Evolutionary conservation across 805 yeast genomes (phyloP), one percentile per base, ranked within the genome.

Genomic region (Hanseniaspora jakobsenii): DNA sequence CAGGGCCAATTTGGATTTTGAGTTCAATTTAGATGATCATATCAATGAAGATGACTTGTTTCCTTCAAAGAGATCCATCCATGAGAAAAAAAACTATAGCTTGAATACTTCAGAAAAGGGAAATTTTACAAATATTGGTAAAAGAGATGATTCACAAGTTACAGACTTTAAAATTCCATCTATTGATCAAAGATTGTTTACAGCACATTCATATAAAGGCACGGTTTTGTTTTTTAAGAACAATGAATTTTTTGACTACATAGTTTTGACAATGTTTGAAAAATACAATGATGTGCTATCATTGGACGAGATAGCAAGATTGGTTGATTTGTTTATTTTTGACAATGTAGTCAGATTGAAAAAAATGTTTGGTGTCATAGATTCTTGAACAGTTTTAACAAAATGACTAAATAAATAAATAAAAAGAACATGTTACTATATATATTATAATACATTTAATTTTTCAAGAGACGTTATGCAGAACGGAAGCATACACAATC

Each of bases 101-200:
- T n/a, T n/a, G n/a, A 22, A 17, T 7, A 14, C 10, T 8, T 16
- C 6, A 31, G n/a, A 18, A 34, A 21, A 34, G 10, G 4, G 7
- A 27, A 17, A 34, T 19, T 16, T 5, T 9, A n/a, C 24, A 12
- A 21, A 19, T 22, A 27, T 13, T 13, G 16, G 21, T 10, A 14
- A 23, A 35, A 13, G 9, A 18, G 36, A 18, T 4, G 36, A 35
- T n/a, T n/a, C n/a, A n/a, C n/a, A n/a, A n/a, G n/a, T n/a, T n/a
- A n/a, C n/a, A n/a, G n/a, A n/a, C n/a, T n/a, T n/a, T n/a, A n/a
- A n/a, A n/a, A n/a, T n/a, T n/a, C n/a, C n/a, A n/a, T 32, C 14
- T 18, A 13, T 34, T 5, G 47, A 43, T 14, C 41, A 36, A 26
- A 36, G 47, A 24, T 43, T 43, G 19, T 30, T 43, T 21, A 23